A percentile compares a stretch with the other conserved stretches of the same genome.
phyloP scores from a whole-genome alignment of 192 early-diverging fungal genomes.

The Gigaspora rosea region DNA sequence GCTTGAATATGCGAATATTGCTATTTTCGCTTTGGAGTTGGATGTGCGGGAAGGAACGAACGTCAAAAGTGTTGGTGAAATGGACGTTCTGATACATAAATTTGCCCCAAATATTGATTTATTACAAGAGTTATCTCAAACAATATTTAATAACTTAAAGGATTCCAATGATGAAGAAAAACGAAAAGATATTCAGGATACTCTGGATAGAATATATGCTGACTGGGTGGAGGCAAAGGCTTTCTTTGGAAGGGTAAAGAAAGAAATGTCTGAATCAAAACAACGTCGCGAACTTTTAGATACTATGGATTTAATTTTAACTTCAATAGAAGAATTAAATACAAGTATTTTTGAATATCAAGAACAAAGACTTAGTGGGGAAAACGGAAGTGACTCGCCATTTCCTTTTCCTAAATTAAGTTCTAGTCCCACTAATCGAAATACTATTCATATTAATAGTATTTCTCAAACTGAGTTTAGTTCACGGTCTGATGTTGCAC shows the following conservation, averaged over 20 bases:
- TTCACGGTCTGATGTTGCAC: constrained; percentile 19
- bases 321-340: constrained; percentile 47
- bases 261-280: constrained; percentile 44
- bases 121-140: constrained; percentile 45
- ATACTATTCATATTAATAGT: neutral
- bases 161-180: constrained; percentile 30
- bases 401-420: constrained; percentile 9
- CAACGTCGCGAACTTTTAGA: constrained; percentile 38
- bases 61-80: constrained; percentile 41
- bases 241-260: constrained; percentile 56
- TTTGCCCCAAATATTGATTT: constrained; percentile 49
- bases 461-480: neutral
- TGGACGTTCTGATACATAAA: constrained; percentile 46
- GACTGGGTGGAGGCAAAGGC: constrained; percentile 60
- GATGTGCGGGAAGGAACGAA: constrained; percentile 47
- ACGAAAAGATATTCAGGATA: constrained; percentile 33
- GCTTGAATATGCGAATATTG: constrained; percentile 56
- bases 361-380: constrained; percentile 39
- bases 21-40: constrained; percentile 55
- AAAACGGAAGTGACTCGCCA: neutral
- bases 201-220: constrained; percentile 48
- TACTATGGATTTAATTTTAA: constrained; percentile 46
- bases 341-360: constrained; percentile 49
- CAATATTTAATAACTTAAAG: constrained; percentile 35
- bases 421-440: constrained; percentile 7